Percentiles rank a stretch among this genome's conserved stretches.
Conservation (phyloP, 2,329 filamentous ascomycete species). For the Aureobasidium namibiae region DNA sequence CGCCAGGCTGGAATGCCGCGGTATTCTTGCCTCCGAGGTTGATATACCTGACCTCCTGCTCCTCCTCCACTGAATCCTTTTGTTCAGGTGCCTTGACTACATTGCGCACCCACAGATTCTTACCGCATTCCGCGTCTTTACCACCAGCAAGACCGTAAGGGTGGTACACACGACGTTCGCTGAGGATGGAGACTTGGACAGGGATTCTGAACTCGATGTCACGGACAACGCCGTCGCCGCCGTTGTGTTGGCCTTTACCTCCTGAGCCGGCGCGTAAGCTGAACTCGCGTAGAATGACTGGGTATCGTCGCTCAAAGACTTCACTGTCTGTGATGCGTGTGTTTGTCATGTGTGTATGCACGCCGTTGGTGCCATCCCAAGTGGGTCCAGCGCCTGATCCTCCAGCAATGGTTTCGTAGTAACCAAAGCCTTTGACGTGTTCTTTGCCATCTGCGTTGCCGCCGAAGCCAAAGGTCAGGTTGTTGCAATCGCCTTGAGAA, state of each 20-base stretch:
- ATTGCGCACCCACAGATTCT: conserved; percentile 80
- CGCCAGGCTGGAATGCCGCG: conserved; percentile 65
- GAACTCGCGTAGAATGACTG: conserved; percentile 65
- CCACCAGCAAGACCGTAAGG: conserved; percentile 82
- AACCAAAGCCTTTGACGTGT: conserved; percentile 69
- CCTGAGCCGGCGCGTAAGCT: conserved; percentile 54
- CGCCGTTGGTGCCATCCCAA: conserved; percentile 66
- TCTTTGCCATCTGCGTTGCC: conserved; percentile 53
- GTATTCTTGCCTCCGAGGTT: conserved; percentile 75
- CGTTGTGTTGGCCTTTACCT: conserved; percentile 56
- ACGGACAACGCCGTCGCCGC: conserved; percentile 68
- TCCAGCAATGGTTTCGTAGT: conserved; percentile 79
- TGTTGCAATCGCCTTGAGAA: conserved; percentile 74
- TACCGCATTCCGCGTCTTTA: conserved; percentile 65
- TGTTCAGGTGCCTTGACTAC: conserved; percentile 38
- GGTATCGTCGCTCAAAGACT: conserved; percentile 69
- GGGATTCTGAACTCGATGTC: conserved; percentile 77
- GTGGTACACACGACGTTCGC: conserved; percentile 64
- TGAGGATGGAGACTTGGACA: conserved; percentile 70
- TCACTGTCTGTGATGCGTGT: conserved; percentile 76
- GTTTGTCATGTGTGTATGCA: conserved; percentile 84
- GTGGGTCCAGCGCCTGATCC: conserved; percentile 64
- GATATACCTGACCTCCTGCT: conserved; percentile 46
- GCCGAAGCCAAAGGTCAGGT: conserved; percentile 63
- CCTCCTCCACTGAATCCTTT: conserved; percentile 19